A percentile compares a stretch with the other conserved stretches of the same genome.
phyloP scores from a whole-genome alignment of 805 yeast species.

The Saccharomycopsis oosterbeekiorum region DNA sequence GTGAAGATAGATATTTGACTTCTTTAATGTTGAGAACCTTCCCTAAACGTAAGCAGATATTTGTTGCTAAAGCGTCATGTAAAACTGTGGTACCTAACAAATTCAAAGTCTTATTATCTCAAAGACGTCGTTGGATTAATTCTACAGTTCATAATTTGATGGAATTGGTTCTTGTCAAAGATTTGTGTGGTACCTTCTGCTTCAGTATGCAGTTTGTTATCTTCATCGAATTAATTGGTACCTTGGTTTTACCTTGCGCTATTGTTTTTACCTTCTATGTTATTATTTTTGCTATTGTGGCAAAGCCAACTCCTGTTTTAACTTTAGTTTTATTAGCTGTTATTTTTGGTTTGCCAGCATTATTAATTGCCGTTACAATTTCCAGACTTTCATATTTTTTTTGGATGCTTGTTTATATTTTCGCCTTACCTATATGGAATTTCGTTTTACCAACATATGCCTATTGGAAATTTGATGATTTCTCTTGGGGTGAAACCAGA shows the following conservation, averaged over 20 bases:
- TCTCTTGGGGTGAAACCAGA: constrained; percentile 94
- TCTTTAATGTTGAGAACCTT: constrained; percentile 81
- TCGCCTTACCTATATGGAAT: constrained; percentile 91
- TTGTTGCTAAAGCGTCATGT: constrained; percentile 86
- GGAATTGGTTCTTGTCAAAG: constrained; percentile 76
- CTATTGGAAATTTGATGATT: constrained; percentile 92
- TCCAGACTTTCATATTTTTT: constrained; percentile 59
- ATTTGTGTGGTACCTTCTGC: constrained; percentile 89
- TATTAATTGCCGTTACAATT: constrained; percentile 71
- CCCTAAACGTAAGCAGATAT: constrained; percentile 80
- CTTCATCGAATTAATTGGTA: constrained; percentile 74
- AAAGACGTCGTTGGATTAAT: constrained; percentile 94
- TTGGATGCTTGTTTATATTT: constrained; percentile 70
- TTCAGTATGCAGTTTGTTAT: constrained; percentile 93
- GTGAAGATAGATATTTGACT: constrained; percentile 83
- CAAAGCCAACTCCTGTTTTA: constrained; percentile 66
- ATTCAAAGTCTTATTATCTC: constrained; percentile 73
- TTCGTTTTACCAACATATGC: constrained; percentile 79
- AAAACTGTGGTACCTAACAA: constrained; percentile 83
- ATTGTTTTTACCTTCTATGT: constrained; percentile 76
- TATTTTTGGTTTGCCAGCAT: constrained; percentile 79
- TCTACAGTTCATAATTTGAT: constrained; percentile 88
- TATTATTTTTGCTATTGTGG: constrained; percentile 56
- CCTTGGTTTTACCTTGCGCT: constrained; percentile 83
- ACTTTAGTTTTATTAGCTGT: constrained; percentile 68